Evolutionary conservation across 768 basidiomycete genomes (phyloP), one percentile per base, ranked within the genome.

Genomic region (Nidularia pulvinata): DNA sequence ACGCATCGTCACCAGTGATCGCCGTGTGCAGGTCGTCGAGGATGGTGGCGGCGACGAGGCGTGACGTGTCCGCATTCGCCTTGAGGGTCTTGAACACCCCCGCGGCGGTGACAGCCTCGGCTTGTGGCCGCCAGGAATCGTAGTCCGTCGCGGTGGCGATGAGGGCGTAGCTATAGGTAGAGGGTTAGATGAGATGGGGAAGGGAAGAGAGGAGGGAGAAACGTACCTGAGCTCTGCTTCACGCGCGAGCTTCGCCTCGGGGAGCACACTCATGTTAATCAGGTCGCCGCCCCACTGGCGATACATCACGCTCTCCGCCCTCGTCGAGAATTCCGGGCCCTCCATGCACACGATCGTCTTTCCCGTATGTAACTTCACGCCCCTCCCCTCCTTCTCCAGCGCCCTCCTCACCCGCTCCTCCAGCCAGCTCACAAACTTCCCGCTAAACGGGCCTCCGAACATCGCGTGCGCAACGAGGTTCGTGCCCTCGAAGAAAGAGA

Each of bases 201-300:
- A 42, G 3, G 16, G 33, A 5, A 46, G 34, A 33, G 46, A n/a
- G 33, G 47, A 33, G 32, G 14, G n/a, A 53, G 39, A 19, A 32
- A 69, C 81, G 49, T 54, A 95, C 94, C 88, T 88, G 10, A 99
- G 69, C 72, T 99, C 96, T 1, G 94, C 95, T 74, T 99, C 95
- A 11, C 95, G 76, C 3, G 96, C 96, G 42, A 98, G 79, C 76
- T 98, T 98, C n/a, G 95, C 86, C 73, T 99, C 96, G 1, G 97
- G 97, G 30, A 98, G 74, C 39, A 91, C 91, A 54, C 91, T 96
- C 96, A 99, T 99, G 69, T 98, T 95, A 72, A 96, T 95, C 65
- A 96, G 73, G 68, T 96, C 93, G 5, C 85, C 92, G 7, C 96
- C 96, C 90, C 92, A 95, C 46, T 80, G 78, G 19, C 94, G 80